Conservation (phyloP, 257 asterid species). For the Gentiana straminea region DNA sequence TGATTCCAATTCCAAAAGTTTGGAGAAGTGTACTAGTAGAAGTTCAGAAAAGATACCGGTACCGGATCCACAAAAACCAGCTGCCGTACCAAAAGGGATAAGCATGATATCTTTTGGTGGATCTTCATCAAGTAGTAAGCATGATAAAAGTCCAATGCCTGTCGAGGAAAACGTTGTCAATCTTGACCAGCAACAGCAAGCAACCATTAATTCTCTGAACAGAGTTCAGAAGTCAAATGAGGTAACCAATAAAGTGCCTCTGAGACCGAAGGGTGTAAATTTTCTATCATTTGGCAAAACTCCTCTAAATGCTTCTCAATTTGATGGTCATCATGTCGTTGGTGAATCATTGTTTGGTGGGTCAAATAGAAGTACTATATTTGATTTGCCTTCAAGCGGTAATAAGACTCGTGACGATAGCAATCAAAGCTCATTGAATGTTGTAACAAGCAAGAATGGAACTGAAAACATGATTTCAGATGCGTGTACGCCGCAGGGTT, state of each 20-base stretch:
- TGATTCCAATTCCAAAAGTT: slow-evolving; percentile 20
- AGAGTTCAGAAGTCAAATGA: no score
- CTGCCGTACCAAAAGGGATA: slow-evolving; percentile 57
- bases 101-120: slow-evolving; percentile 28
- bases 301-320: slow-evolving; percentile 29
- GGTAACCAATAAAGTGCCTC: slow-evolving; percentile 18
- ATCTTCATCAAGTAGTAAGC: slow-evolving; percentile 24
- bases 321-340: slow-evolving; percentile 15
- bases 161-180: slow-evolving; percentile 16
- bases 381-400: slow-evolving; percentile 11
- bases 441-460: slow-evolving; percentile 5
- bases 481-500: slow-evolving; percentile 18
- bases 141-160: slow-evolving; percentile 24
- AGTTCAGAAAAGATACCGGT: slow-evolving; percentile 19
- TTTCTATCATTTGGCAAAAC: slow-evolving; percentile 66
- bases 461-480: slow-evolving; percentile 13
- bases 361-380: slow-evolving; percentile 10
- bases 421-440: slow-evolving; percentile 12
- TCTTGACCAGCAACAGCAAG: slow-evolving; percentile 10
- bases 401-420: slow-evolving; percentile 17
- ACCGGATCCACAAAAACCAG: slow-evolving; percentile 21
- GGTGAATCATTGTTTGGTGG: slow-evolving; percentile 22
- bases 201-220: slow-evolving; percentile 13
- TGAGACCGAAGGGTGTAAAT: slow-evolving; percentile 61
- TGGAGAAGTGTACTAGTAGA: slow-evolving; percentile 22